These are phyloP conservation scores for Pochonia chlamydosporia DNA, from an alignment of 2,329 filamentous ascomycete species.

Conservation along the genomic window DNA sequence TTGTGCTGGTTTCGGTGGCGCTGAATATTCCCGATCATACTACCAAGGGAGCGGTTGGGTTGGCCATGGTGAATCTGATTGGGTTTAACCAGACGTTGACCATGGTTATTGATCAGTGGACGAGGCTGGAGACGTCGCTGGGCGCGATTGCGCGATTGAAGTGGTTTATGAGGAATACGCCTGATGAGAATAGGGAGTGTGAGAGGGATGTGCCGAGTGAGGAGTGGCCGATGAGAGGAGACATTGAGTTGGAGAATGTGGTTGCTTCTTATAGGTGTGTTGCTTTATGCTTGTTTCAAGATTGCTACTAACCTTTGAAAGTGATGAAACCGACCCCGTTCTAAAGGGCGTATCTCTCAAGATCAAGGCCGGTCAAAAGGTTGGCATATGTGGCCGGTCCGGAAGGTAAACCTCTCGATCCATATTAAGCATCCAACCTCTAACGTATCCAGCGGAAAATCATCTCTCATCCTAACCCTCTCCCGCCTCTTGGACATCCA, in stretches of 20 bases:
- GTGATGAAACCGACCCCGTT: slow-evolving; percentile 11
- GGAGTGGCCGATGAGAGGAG: slow-evolving; percentile 21
- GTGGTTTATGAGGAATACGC: slow-evolving; percentile 20
- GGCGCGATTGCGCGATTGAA: slow-evolving; percentile 29
- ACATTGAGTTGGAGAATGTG: slow-evolving; percentile 20
- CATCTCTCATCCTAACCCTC: slow-evolving; percentile 39
- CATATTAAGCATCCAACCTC: not conserved
- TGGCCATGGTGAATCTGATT: slow-evolving; percentile 22
- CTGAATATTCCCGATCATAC: slow-evolving; percentile 21
- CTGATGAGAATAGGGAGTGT: slow-evolving; percentile 18
- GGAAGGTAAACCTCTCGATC: slow-evolving; percentile 21
- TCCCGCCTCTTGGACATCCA: slow-evolving; percentile 41
- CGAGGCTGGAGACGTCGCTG: slow-evolving; percentile 28
- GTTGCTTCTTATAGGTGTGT: slow-evolving; percentile 21
- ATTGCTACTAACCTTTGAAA: not conserved
- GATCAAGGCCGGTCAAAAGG: slow-evolving; percentile 33
- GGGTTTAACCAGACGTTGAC: slow-evolving; percentile 24
- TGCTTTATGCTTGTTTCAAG: not conserved
- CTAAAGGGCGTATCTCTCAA: slow-evolving; percentile 13
- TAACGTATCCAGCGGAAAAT: slow-evolving; percentile 38
- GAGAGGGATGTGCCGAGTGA: slow-evolving; percentile 4
- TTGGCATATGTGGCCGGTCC: slow-evolving; percentile 46
- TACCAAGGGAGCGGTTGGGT: slow-evolving; percentile 23
- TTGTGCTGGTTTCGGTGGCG: slow-evolving; percentile 38
- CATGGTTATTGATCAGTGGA: slow-evolving; percentile 28